These are phyloP conservation scores for Rhizopogon roseolus DNA, from an alignment of 768 basidiomycete genomes.

Conservation along the genomic window DNA sequence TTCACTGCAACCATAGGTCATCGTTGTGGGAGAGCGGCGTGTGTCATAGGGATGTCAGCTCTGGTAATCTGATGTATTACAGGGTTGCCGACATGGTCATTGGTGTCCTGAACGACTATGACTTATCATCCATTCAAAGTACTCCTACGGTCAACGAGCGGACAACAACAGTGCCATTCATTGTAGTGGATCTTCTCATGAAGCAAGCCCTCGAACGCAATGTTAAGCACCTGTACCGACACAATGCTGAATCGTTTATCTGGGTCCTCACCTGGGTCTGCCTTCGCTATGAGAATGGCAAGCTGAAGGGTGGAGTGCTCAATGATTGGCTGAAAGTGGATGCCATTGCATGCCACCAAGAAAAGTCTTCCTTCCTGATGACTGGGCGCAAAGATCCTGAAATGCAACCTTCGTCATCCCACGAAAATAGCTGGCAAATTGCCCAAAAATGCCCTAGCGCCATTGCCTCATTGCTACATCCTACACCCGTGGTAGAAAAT, in stretches of 20 bases:
- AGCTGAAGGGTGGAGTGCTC: neutral
- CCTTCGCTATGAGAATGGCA: neutral
- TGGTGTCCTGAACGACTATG: conserved; percentile 7
- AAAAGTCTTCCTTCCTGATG: too few species aligned
- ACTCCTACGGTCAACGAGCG: neutral
- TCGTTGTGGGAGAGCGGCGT: neutral
- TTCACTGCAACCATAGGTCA: too few species aligned
- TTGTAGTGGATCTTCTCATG: conserved; percentile 3
- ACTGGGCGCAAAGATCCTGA: too few species aligned
- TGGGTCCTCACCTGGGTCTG: neutral
- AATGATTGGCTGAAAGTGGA: neutral
- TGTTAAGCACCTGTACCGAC: neutral
- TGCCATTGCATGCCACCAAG: too few species aligned
- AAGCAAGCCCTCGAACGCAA: neutral
- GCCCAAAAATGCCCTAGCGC: too few species aligned
- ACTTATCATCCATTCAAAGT: neutral
- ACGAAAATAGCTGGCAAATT: too few species aligned
- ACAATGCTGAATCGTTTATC: neutral
- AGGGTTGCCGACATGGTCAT: too few species aligned
- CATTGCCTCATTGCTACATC: too few species aligned
- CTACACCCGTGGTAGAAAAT: too few species aligned
- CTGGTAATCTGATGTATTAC: too few species aligned
- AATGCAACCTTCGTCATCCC: too few species aligned
- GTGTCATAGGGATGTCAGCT: conserved; percentile 2
- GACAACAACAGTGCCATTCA: conserved; percentile 6